These are phyloP conservation scores for Quercus suber DNA, from an alignment of 306 rosid genomes.

Conservation along the genomic window DNA sequence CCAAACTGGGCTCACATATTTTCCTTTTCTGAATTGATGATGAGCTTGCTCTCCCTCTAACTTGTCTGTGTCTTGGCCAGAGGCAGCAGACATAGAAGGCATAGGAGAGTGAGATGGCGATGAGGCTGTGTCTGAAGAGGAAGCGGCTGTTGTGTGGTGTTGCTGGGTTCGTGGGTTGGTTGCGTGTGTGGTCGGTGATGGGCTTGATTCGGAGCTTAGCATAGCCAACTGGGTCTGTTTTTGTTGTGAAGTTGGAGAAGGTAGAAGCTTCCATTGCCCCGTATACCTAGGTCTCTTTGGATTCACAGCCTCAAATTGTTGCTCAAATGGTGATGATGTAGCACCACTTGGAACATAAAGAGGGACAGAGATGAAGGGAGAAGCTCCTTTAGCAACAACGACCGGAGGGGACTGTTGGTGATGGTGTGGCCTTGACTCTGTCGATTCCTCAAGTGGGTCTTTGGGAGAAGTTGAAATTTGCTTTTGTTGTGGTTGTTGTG, in stretches of 20 bases:
- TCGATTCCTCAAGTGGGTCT: conserved; percentile 44
- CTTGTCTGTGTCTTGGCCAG: conserved; percentile 52
- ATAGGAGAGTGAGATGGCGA: conserved; percentile 68
- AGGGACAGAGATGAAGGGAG: conserved; percentile 53
- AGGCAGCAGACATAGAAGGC: conserved; percentile 37
- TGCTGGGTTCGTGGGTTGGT: conserved; percentile 25
- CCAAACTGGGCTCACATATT: conserved; percentile 97
- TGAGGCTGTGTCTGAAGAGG: conserved; percentile 80
- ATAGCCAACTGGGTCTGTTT: conserved; percentile 44
- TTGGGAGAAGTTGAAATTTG: conserved; percentile 65
- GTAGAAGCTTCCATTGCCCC: conserved; percentile 91
- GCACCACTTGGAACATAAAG: conserved; percentile 52
- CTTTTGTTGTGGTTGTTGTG: conserved; percentile 24
- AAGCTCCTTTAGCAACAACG: conserved; percentile 27
- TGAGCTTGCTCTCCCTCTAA: conserved; percentile 49
- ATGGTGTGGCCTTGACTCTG: conserved; percentile 37
- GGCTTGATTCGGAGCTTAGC: conserved; percentile 54
- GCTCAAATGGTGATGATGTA: conserved; percentile 51
- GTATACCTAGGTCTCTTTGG: conserved; percentile 71
- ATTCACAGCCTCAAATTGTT: conserved; percentile 53
- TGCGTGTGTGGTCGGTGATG: conserved; percentile 46
- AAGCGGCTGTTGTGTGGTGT: conserved; percentile 21
- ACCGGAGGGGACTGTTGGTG: conserved; percentile 33
- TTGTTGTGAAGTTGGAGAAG: conserved; percentile 59
- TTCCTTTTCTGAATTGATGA: conserved; percentile 80